phyloP scores from a whole-genome alignment of 176 grass and related monocot genomes.

The Canna indica region DNA sequence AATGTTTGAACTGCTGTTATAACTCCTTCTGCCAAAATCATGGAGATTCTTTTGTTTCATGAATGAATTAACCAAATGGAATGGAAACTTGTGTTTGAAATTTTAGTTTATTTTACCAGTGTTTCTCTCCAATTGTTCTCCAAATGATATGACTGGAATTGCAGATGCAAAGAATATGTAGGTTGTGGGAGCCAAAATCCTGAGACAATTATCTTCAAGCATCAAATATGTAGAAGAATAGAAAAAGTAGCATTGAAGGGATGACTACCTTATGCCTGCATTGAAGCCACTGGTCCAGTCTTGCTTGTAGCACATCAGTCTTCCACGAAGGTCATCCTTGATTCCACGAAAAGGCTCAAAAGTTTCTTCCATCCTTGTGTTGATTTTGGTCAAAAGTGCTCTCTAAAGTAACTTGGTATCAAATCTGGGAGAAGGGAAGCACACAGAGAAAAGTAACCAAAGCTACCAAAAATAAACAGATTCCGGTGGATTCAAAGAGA shows the following conservation, averaged over 20 bases:
- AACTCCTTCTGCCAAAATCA: slow-evolving; percentile 46
- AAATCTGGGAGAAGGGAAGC: not conserved
- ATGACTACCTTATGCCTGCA: slow-evolving; percentile 61
- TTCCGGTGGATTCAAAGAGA: not conserved
- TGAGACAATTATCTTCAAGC: slow-evolving; percentile 10
- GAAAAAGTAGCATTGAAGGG: not conserved
- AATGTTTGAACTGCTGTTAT: slow-evolving; percentile 93
- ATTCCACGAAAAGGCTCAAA: slow-evolving; percentile 85
- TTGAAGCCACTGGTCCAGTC: slow-evolving; percentile 82
- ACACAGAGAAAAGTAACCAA: not conserved
- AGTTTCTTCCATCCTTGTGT: slow-evolving; percentile 62
- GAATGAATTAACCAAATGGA: not conserved
- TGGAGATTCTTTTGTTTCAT: not conserved
- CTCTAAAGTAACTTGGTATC: slow-evolving; percentile 1
- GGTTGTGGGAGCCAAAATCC: slow-evolving; percentile 89
- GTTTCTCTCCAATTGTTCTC: slow-evolving; percentile 87
- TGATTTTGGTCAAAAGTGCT: not conserved
- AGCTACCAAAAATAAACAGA: not conserved
- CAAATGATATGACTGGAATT: slow-evolving; percentile 97
- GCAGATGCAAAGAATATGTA: slow-evolving; percentile 99
- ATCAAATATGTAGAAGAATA: slow-evolving; percentile 2
- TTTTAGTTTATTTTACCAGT: slow-evolving; percentile 39
- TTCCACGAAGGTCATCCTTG: slow-evolving; percentile 64
- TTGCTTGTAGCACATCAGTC: slow-evolving; percentile 89
- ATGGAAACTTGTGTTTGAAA: too few relatives aligned